phyloP scores from a whole-genome alignment of 2,329 filamentous ascomycete genomes.

The Monilinia vaccinii-corymbosi region DNA sequence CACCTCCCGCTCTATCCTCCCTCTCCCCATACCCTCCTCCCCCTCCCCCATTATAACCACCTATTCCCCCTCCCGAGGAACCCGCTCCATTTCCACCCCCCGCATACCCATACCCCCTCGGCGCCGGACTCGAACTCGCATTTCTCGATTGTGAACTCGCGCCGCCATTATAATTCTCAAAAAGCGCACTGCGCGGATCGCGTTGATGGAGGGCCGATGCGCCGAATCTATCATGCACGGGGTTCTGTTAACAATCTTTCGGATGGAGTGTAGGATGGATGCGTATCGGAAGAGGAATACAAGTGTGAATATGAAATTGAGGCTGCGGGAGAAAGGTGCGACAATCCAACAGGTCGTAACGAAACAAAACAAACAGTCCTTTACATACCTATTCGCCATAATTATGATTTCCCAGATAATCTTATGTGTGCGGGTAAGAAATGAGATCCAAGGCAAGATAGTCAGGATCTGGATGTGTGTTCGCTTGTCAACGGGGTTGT shows the following conservation, averaged over 20 bases:
- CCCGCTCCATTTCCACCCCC: slow-evolving; percentile 30
- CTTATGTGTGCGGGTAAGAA: neutral
- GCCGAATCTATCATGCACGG: slow-evolving; percentile 45
- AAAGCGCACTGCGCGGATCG: slow-evolving; percentile 63
- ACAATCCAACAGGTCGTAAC: too few species aligned
- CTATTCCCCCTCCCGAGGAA: slow-evolving; percentile 16
- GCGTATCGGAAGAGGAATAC: too few species aligned
- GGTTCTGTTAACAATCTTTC: too few species aligned
- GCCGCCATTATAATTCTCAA: slow-evolving; percentile 61
- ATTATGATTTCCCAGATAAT: neutral
- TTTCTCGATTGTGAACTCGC: slow-evolving; percentile 18
- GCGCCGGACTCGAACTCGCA: slow-evolving; percentile 8
- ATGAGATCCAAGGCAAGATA: neutral
- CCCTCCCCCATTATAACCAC: slow-evolving; percentile 21
- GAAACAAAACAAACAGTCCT: neutral
- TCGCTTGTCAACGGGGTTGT: neutral
- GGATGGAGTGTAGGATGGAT: too few species aligned
- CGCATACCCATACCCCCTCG: slow-evolving; percentile 44
- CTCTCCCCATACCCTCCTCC: neutral
- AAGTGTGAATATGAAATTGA: too few species aligned
- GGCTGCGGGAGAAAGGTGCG: too few species aligned
- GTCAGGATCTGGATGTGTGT: neutral
- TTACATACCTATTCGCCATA: slow-evolving; percentile 2
- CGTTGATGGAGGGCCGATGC: slow-evolving; percentile 63
- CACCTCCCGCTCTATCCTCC: neutral